Conservation (phyloP, 2,329 filamentous ascomycete genomes). For the Claviceps cyperi region DNA sequence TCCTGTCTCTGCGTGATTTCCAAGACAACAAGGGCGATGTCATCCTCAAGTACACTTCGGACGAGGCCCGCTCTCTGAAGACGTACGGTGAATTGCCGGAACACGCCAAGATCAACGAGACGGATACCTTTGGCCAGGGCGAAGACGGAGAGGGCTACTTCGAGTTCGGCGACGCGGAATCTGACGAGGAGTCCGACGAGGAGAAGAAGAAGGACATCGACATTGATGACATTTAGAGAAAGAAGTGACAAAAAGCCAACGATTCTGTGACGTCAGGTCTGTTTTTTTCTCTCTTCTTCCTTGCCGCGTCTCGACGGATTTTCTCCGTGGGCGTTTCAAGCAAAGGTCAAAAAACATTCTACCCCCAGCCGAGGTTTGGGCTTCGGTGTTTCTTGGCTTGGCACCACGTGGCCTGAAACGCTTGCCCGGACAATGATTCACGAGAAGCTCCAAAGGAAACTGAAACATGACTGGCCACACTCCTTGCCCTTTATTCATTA, state of each 20-base stretch:
- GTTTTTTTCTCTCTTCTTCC: not conserved
- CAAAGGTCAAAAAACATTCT: not conserved
- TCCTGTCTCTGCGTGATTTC: conserved; percentile 78
- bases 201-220: conserved; percentile 65
- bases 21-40: conserved; percentile 95
- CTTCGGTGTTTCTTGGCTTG: not conserved
- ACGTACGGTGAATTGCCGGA: conserved; percentile 95
- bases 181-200: conserved; percentile 36
- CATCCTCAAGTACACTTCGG: conserved; percentile 89
- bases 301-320: not conserved
- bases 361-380: not conserved
- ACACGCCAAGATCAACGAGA: conserved; percentile 99
- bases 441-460: conserved; percentile 1
- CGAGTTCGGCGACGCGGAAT: conserved; percentile 93
- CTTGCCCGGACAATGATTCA: not conserved
- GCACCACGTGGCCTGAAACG: not conserved
- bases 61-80: conserved; percentile 90
- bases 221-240: conserved; percentile 79
- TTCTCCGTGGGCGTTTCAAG: too few relatives aligned
- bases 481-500: not conserved
- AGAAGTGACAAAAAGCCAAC: not conserved
- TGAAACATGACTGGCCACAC: conserved; percentile 4
- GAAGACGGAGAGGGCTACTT: conserved; percentile 94
- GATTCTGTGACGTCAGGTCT: not conserved
- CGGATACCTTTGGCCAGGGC: conserved; percentile 82